phyloP scores from a whole-genome alignment of 148 eudicot species.

The Suaeda aralocaspica region DNA sequence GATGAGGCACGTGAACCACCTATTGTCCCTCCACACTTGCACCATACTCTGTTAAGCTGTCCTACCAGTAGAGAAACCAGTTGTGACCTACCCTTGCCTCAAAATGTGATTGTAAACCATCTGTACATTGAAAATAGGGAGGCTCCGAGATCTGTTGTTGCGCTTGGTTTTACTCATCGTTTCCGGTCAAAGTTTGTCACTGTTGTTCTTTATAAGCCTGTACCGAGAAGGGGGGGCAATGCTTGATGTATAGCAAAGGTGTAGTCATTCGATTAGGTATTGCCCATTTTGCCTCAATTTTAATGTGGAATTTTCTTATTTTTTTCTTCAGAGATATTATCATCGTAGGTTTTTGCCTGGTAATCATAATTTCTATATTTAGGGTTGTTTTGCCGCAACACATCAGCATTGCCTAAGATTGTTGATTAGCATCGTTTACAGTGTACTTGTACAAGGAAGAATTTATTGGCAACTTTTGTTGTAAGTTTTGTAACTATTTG shows the following conservation, averaged over 20 bases:
- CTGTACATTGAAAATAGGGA: constrained; percentile 86
- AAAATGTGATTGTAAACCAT: constrained; percentile 74
- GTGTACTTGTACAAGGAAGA: constrained; percentile 11
- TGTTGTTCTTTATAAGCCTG: constrained; percentile 90
- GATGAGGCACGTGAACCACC: constrained; percentile 85
- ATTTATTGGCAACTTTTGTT: constrained; percentile 12
- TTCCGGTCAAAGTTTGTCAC: constrained; percentile 86
- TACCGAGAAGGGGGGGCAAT: constrained; percentile 62
- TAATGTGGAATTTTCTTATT: constrained; percentile 14
- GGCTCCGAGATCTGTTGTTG: constrained; percentile 76
- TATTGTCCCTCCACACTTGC: constrained; percentile 67
- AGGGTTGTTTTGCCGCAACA: constrained; percentile 8
- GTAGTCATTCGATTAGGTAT: constrained; percentile 22
- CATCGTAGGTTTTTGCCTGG: constrained; percentile 7
- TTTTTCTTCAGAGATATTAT: constrained; percentile 2
- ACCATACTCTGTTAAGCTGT: constrained; percentile 58
- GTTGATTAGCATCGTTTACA: constrained; percentile 9
- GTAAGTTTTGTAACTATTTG: constrained; percentile 12
- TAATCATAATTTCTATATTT: constrained; percentile 2
- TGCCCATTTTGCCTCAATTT: constrained; percentile 19
- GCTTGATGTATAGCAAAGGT: constrained; percentile 39
- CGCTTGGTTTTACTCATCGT: constrained; percentile 80
- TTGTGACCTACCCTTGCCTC: constrained; percentile 55
- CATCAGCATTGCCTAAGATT: constrained; percentile 14
- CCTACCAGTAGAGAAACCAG: constrained; percentile 45